Conservation (phyloP, 2,329 filamentous ascomycete species). For the Colletotrichum phormii region DNA sequence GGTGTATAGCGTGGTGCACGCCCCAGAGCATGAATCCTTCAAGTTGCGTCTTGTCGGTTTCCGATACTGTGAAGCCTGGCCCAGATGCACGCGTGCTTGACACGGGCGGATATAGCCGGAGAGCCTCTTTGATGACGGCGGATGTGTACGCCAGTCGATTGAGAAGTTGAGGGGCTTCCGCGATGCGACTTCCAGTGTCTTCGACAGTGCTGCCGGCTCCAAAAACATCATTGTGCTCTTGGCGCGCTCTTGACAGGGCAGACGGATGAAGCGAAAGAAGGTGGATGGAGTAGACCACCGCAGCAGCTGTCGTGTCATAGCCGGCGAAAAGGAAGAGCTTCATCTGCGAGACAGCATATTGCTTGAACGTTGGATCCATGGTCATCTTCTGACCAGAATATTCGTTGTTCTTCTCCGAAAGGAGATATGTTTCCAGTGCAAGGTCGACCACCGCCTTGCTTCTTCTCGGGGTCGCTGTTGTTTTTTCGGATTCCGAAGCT, state of each 20-base stretch:
- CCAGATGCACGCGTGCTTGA: constrained; percentile 51
- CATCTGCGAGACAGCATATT: constrained; percentile 43
- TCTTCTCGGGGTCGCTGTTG: background rate
- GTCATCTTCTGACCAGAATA: constrained; percentile 28
- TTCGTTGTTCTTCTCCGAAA: background rate
- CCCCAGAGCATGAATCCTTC: constrained; percentile 47
- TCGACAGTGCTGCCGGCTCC: constrained; percentile 54
- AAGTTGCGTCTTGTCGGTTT: constrained; percentile 53
- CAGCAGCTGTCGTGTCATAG: constrained; percentile 46
- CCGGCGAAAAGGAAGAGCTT: constrained; percentile 48
- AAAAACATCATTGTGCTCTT: constrained; percentile 55
- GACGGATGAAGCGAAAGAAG: constrained; percentile 41
- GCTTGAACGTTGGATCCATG: constrained; percentile 42
- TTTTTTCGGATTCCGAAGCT: background rate
- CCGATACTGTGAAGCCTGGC: constrained; percentile 50
- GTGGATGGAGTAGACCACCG: constrained; percentile 41
- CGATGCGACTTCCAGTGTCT: constrained; percentile 51
- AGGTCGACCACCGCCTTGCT: constrained; percentile 38
- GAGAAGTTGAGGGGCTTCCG: constrained; percentile 55
- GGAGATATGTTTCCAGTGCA: constrained; percentile 43
- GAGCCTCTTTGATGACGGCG: constrained; percentile 64
- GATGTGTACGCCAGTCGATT: constrained; percentile 63
- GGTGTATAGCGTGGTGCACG: constrained; percentile 46
- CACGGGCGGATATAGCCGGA: constrained; percentile 63
- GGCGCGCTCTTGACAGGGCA: constrained; percentile 39